phyloP scores from a whole-genome alignment of 441 rosid genomes.

The Melastoma candidum region DNA sequence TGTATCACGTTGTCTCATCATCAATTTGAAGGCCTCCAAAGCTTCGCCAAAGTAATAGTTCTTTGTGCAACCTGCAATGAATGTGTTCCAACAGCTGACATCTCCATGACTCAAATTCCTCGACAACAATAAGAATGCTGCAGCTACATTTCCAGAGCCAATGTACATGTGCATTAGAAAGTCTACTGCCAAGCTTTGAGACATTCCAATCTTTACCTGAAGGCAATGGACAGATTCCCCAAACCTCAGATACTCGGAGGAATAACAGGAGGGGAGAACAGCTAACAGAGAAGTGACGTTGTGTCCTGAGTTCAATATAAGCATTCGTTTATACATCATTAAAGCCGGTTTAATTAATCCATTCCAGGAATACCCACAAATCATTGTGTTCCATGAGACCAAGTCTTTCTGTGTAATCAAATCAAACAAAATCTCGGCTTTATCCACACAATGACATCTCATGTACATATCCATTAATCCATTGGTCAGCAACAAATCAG shows the following conservation, averaged over 20 bases:
- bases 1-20: slow-evolving; percentile 25
- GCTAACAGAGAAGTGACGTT: slow-evolving; percentile 39
- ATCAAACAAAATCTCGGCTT: slow-evolving; percentile 29
- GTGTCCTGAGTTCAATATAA: slow-evolving; percentile 20
- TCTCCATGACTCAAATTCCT: slow-evolving; percentile 20
- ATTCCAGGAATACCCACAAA: slow-evolving; percentile 28
- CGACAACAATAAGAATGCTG: slow-evolving; percentile 29
- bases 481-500: slow-evolving; percentile 20
- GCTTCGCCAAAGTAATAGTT: slow-evolving; percentile 30
- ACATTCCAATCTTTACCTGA: slow-evolving; percentile 46
- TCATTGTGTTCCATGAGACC: slow-evolving; percentile 41
- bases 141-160: slow-evolving; percentile 25
- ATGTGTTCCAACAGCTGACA: slow-evolving; percentile 43
- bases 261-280: slow-evolving; percentile 38
- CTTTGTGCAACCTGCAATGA: slow-evolving; percentile 36
- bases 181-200: slow-evolving; percentile 24
- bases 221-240: slow-evolving; percentile 45
- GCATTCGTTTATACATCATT: slow-evolving; percentile 35
- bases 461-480: slow-evolving; percentile 31
- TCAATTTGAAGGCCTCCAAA: slow-evolving; percentile 30
- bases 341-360: slow-evolving; percentile 28
- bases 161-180: slow-evolving; percentile 39
- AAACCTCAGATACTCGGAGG: slow-evolving; percentile 30
- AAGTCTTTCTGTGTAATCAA: slow-evolving; percentile 20
- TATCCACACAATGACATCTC: slow-evolving; percentile 21